Evolutionary conservation across 306 rosid genomes (phyloP).

Genomic region (Citrullus amarus): DNA sequence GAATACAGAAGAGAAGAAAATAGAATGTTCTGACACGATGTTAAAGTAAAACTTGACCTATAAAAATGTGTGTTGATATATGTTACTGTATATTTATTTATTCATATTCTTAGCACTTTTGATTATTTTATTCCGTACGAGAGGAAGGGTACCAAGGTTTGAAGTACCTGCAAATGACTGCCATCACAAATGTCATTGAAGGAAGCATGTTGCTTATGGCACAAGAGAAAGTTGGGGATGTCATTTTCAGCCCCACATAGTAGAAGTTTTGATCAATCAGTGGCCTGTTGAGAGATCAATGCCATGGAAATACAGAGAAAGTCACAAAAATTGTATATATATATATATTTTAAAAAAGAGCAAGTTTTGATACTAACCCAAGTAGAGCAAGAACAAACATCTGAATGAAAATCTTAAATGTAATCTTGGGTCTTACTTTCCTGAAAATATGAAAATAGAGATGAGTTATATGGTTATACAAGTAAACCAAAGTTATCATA

Average conservation of each 20-base stretch:
- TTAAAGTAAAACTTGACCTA: not conserved
- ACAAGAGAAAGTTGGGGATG: conserved; percentile 82
- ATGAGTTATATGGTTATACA: not conserved
- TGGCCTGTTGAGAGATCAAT: conserved; percentile 33
- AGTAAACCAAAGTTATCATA: not conserved
- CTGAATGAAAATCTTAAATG: conserved; percentile 54
- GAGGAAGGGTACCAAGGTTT: not conserved
- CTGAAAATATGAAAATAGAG: conserved; percentile 15
- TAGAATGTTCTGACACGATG: not conserved
- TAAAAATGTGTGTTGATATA: too few species aligned
- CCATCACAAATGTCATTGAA: conserved; percentile 85
- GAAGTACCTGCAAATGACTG: conserved; percentile 63
- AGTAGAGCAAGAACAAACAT: conserved; percentile 74
- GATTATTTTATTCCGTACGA: not conserved
- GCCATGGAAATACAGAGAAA: not conserved
- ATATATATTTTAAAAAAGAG: not conserved
- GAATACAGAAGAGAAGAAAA: too few species aligned
- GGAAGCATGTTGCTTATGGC: conserved; percentile 89
- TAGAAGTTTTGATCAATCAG: conserved; percentile 86
- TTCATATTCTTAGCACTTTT: not conserved
- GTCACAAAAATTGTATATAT: not conserved
- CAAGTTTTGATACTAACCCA: conserved; percentile 40
- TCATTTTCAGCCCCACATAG: conserved; percentile 70
- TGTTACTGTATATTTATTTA: not conserved
- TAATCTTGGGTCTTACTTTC: conserved; percentile 73